Percentiles rank a stretch among this genome's conserved stretches.
These are phyloP conservation scores for Colletotrichum magnum DNA, from an alignment of 2,329 filamentous ascomycete species.

Conservation along the genomic window DNA sequence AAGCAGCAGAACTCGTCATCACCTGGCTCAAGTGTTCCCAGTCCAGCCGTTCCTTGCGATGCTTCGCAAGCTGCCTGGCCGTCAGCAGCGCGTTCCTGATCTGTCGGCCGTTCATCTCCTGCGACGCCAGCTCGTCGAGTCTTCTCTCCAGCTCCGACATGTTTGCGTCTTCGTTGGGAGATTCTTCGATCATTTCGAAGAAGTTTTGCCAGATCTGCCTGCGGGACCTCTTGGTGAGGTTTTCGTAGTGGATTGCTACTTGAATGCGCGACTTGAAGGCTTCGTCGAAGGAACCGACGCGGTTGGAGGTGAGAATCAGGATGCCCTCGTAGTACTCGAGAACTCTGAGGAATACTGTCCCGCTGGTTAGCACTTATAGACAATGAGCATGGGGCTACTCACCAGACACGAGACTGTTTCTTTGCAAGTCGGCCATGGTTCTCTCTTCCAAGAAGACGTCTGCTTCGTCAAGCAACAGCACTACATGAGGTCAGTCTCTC, in stretches of 20 bases:
- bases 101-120: constrained; percentile 58
- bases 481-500: not conserved
- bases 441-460: constrained; percentile 48
- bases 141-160: constrained; percentile 11
- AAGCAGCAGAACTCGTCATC: constrained; percentile 41
- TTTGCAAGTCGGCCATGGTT: constrained; percentile 73
- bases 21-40: constrained; percentile 43
- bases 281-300: constrained; percentile 53
- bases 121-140: constrained; percentile 48
- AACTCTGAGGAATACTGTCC: constrained; percentile 49
- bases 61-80: constrained; percentile 45
- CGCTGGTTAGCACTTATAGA: constrained; percentile 29
- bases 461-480: constrained; percentile 48
- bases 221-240: constrained; percentile 43
- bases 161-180: not conserved
- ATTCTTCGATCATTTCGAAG: constrained; percentile 38
- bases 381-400: not conserved
- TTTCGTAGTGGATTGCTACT: constrained; percentile 50
- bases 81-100: constrained; percentile 55
- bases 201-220: constrained; percentile 50
- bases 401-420: constrained; percentile 47
- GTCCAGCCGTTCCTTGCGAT: constrained; percentile 38
- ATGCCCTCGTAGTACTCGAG: constrained; percentile 13
- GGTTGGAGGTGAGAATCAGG: constrained; percentile 52
- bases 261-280: constrained; percentile 53